phyloP scores from a whole-genome alignment of 257 asterid species.

The Rubia yunnanensis region DNA sequence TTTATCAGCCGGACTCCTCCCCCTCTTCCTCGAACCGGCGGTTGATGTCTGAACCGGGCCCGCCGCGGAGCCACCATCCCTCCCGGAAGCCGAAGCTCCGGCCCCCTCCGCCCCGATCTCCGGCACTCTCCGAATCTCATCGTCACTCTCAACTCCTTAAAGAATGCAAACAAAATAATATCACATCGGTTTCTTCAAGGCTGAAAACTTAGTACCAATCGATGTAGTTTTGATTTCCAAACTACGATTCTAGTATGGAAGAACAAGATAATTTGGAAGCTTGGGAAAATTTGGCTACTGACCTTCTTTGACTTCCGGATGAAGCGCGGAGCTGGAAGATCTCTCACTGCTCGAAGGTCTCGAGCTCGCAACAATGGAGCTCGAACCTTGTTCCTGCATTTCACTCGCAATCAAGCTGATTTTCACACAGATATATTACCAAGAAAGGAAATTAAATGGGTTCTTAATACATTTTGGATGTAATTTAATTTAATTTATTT shows the following conservation, averaged over 20 bases:
- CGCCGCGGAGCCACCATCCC: constrained; percentile 38
- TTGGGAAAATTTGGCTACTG: too few species aligned
- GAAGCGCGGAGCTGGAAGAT: constrained; percentile 89
- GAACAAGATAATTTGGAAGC: too few species aligned
- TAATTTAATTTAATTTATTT: constrained; percentile 4
- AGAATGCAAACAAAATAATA: background rate
- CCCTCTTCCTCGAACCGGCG: constrained; percentile 66
- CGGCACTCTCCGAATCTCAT: constrained; percentile 95
- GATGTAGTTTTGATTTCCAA: too few species aligned
- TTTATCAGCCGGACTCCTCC: constrained; percentile 87
- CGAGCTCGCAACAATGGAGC: constrained; percentile 72
- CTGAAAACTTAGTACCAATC: too few species aligned
- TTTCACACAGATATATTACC: too few species aligned
- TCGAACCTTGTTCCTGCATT: constrained; percentile 91
- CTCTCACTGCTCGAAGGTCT: constrained; percentile 90
- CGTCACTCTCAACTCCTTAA: constrained; percentile 96
- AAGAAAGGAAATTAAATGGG: background rate
- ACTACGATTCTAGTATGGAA: too few species aligned
- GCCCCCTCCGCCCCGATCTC: constrained; percentile 74
- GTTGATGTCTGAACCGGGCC: constrained; percentile 53
- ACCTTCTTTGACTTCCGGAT: constrained; percentile 73
- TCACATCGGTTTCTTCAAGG: too few species aligned
- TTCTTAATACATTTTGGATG: too few species aligned
- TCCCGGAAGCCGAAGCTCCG: constrained; percentile 48
- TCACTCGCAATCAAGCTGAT: constrained; percentile 7